These are phyloP conservation scores for Oryza coarctata DNA, from an alignment of 176 grass and related monocot species.

Conservation along the genomic window DNA sequence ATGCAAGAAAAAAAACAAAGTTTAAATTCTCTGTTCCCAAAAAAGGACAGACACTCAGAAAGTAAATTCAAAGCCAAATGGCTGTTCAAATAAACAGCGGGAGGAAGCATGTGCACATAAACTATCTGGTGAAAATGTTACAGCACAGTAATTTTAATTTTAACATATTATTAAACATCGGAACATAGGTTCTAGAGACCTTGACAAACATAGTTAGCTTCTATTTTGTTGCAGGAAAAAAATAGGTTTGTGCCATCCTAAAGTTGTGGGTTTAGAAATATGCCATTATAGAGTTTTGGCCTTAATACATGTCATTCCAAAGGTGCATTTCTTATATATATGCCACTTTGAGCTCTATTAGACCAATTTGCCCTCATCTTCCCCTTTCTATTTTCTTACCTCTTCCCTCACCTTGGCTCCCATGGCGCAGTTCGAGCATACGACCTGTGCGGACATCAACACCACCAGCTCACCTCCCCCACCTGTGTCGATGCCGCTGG, in stretches of 20 bases:
- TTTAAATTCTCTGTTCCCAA: neutral
- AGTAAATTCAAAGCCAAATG: neutral
- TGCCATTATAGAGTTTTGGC: neutral
- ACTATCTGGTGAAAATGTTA: neutral
- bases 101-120: slow-evolving; percentile 27
- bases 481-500: neutral
- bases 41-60: neutral
- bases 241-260: neutral
- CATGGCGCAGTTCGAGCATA: neutral
- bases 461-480: neutral
- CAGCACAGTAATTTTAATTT: too few species aligned
- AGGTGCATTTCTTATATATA: too few species aligned
- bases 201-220: neutral
- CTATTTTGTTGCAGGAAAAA: neutral
- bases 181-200: neutral
- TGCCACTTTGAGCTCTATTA: neutral
- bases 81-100: neutral
- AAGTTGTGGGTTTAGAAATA: neutral
- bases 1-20: slow-evolving; percentile 14
- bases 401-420: neutral
- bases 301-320: too few species aligned
- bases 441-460: neutral
- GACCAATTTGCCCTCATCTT: neutral
- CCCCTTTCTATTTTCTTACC: neutral
- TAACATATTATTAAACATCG: neutral